A percentile compares a stretch with the other conserved stretches of the same genome.
Evolutionary conservation across 805 yeast species (phyloP).

Genomic region (Candida mattraensis): DNA sequence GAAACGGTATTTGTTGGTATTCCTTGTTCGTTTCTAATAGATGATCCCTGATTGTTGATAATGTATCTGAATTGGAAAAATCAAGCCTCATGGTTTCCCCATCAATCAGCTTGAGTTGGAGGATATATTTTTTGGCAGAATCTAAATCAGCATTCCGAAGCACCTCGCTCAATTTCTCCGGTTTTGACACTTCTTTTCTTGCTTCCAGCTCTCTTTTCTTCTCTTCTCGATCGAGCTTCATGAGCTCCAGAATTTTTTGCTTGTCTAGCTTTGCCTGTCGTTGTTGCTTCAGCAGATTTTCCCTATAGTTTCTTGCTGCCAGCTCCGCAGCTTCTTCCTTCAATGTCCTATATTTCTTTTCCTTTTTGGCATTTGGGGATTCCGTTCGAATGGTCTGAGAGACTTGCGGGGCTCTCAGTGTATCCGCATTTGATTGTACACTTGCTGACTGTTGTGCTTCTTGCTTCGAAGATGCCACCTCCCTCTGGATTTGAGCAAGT

Average conservation of each 20-base stretch:
- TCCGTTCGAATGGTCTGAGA: background rate
- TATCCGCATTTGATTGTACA: too few species aligned
- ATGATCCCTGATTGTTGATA: constrained; percentile 62
- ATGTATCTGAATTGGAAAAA: constrained; percentile 45
- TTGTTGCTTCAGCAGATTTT: constrained; percentile 38
- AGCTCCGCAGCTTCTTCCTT: constrained; percentile 43
- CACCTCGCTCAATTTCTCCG: constrained; percentile 22
- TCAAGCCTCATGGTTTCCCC: constrained; percentile 56
- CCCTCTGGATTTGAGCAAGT: constrained; percentile 17
- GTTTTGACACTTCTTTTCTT: constrained; percentile 6
- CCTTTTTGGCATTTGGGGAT: constrained; percentile 1
- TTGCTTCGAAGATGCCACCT: too few species aligned
- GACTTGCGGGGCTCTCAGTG: background rate
- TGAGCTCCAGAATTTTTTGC: constrained; percentile 50
- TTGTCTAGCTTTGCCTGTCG: constrained; percentile 48
- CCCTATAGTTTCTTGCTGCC: constrained; percentile 38
- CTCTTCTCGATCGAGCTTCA: constrained; percentile 48
- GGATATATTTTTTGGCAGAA: constrained; percentile 44
- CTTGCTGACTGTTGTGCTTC: too few species aligned
- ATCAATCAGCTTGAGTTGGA: constrained; percentile 59
- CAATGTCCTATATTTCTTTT: constrained; percentile 25
- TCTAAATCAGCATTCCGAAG: constrained; percentile 21
- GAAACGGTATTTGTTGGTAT: constrained; percentile 50
- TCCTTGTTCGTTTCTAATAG: constrained; percentile 47
- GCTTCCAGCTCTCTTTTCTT: constrained; percentile 9